Percentiles rank a stretch among this genome's conserved stretches.
Evolutionary conservation across 2,329 filamentous ascomycete species (phyloP).

Genomic region (Teratosphaeria zuluensis): DNA sequence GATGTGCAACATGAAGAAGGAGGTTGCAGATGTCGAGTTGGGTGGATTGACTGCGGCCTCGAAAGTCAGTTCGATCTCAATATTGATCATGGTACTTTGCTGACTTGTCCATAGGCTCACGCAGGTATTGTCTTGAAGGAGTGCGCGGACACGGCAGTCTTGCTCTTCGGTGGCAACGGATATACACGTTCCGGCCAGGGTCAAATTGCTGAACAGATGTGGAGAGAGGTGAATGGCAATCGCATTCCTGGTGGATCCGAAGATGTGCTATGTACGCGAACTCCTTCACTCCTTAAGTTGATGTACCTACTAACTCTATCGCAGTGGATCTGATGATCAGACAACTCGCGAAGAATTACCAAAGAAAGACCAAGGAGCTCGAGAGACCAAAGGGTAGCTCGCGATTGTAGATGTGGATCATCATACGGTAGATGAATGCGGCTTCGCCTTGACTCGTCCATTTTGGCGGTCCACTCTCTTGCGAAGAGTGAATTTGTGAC

Average conservation of each 20-base stretch:
- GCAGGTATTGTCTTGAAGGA: constrained; percentile 62
- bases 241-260: constrained; percentile 50
- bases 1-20: constrained; percentile 51
- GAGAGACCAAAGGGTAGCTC: constrained; percentile 34
- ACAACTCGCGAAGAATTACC: constrained; percentile 62
- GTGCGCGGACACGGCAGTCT: constrained; percentile 57
- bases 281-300: background rate
- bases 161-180: constrained; percentile 66
- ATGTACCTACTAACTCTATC: background rate
- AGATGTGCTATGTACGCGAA: constrained; percentile 49
- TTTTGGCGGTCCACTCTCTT: too few species aligned
- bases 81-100: background rate
- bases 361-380: constrained; percentile 46
- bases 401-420: constrained; percentile 28
- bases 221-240: constrained; percentile 14
- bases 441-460: too few species aligned
- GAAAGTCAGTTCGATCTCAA: constrained; percentile 35
- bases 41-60: constrained; percentile 63
- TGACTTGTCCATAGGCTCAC: constrained; percentile 39
- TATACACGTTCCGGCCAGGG: constrained; percentile 62
- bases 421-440: background rate
- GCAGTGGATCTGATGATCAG: constrained; percentile 55
- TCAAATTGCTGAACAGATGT: constrained; percentile 59
- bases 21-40: constrained; percentile 52
- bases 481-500: background rate